phyloP scores from a whole-genome alignment of 257 asterid species.

The Linderniella brevidens region DNA sequence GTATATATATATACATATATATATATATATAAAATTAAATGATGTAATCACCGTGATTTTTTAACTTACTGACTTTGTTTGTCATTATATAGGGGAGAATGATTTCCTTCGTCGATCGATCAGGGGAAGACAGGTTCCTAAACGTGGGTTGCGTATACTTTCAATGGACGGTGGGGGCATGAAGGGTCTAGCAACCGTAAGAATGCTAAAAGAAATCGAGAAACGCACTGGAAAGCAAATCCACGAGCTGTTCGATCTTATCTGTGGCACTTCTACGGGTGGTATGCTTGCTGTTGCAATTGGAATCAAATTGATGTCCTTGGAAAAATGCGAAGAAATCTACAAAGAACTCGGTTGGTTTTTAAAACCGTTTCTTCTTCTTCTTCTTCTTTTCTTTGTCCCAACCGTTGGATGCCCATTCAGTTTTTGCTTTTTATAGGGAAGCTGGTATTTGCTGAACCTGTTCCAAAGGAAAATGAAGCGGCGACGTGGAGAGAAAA shows the following conservation, averaged over 20 bases:
- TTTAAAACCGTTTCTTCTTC: conserved; percentile 2
- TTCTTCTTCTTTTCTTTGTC: neutral
- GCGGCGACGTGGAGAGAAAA: conserved; percentile 98
- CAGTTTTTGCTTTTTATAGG: conserved; percentile 27
- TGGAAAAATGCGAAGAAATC: conserved; percentile 91
- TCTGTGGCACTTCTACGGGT: conserved; percentile 99
- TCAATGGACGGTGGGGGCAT: conserved; percentile 99
- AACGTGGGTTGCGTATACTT: conserved; percentile 84
- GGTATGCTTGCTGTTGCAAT: conserved; percentile 99
- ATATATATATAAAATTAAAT: too few relatives aligned
- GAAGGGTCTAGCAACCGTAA: conserved; percentile 98
- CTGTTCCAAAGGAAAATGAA: conserved; percentile 94
- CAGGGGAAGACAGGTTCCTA: conserved; percentile 70
- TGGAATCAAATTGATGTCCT: conserved; percentile 79
- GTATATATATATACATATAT: too few relatives aligned
- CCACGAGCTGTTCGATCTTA: conserved; percentile 93
- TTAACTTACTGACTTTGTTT: conserved; percentile 3
- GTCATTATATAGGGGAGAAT: conserved; percentile 62
- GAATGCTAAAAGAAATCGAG: conserved; percentile 83
- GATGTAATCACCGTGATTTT: too few relatives aligned
- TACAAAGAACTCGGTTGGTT: conserved; percentile 88
- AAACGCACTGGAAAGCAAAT: conserved; percentile 90
- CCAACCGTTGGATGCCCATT: neutral
- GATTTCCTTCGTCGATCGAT: conserved; percentile 89
- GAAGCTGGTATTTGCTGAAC: conserved; percentile 95